Base-by-base conservation (phyloP, 352 stramenopile species). In the Pythium dissotocum region DNA sequence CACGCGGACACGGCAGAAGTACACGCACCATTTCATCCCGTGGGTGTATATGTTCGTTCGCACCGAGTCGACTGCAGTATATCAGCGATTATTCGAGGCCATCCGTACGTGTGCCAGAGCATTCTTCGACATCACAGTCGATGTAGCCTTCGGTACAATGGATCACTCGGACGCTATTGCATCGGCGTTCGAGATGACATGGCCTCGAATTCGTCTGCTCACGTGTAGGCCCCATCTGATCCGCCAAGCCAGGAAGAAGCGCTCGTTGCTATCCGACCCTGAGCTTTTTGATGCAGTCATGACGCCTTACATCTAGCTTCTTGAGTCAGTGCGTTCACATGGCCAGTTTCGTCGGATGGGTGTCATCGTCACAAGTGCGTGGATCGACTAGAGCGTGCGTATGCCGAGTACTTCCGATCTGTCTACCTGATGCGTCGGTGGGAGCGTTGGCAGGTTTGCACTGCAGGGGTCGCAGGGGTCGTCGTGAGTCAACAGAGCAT, bases 111-210 rank as follows among this genome's bases (percentile, higher is more conserved):
- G 55, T 14, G 63, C 40, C 2, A 16, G 10, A 9, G 12, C 36
- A 24, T 54, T 70, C 16, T 24, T 64, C 4, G 44, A 64, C 9
- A 7, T 53, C 1, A 33, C 53, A 26, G 16, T 70, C 10, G 16
- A 58, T 14, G 52, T 57, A 0, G 30, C 26, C 7, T 62, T 63
- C 36, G 63, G 55, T 2, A 56, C 6, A 1, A 3, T 70, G 0
- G 63, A 70, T n/a, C 63, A 70, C 56, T 30, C 6, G 2, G 55
- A 63, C 21, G 30, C 63, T 1, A 70, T 70, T 46, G 63, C 55
- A 21, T 36, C 14, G 14, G 63, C 63, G 0, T 64, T 70, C 32
- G 46, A 57, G 21, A 1, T 0, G 9, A 30, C 52, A 2, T 64
- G 40, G 63, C 42, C 62, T 13, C 5, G 35, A n/a, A 52, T 52